These are phyloP conservation scores for Luffa acutangula DNA, from an alignment of 306 rosid genomes.

Conservation along the genomic window DNA sequence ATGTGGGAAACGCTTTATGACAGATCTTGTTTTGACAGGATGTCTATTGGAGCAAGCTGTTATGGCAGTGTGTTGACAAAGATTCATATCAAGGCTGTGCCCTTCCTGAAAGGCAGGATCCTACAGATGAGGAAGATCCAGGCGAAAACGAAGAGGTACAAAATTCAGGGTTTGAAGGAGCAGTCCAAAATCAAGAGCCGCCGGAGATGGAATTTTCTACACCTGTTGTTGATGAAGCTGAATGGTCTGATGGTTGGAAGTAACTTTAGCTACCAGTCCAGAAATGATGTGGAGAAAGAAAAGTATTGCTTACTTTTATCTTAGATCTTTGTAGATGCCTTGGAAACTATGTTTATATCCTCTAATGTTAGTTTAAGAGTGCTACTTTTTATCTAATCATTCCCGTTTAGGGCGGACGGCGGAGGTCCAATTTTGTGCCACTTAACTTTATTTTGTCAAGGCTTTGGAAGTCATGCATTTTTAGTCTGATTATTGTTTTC, in stretches of 20 bases:
- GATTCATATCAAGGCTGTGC: conserved; percentile 64
- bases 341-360: not conserved
- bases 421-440: not conserved
- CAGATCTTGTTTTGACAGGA: conserved; percentile 43
- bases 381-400: not conserved
- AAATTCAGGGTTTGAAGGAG: conserved; percentile 2
- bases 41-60: conserved; percentile 61
- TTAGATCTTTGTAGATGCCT: conserved; percentile 3
- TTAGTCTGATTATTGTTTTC: not conserved
- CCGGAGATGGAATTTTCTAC: not conserved
- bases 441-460: not conserved
- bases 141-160: conserved; percentile 9
- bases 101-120: conserved; percentile 56
- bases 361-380: not conserved
- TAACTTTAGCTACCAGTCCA: conserved; percentile 6
- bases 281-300: not conserved
- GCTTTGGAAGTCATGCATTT: not conserved
- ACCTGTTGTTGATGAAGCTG: conserved; percentile 33
- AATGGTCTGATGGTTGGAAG: conserved; percentile 94
- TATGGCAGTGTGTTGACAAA: conserved; percentile 77
- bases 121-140: conserved; percentile 16
- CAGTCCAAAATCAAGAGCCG: not conserved
- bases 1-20: not conserved
- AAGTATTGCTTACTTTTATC: not conserved
- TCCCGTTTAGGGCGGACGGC: not conserved